Conservation (phyloP, 176 grass and related monocot species). For the Ampelocalamus luodianensis region DNA sequence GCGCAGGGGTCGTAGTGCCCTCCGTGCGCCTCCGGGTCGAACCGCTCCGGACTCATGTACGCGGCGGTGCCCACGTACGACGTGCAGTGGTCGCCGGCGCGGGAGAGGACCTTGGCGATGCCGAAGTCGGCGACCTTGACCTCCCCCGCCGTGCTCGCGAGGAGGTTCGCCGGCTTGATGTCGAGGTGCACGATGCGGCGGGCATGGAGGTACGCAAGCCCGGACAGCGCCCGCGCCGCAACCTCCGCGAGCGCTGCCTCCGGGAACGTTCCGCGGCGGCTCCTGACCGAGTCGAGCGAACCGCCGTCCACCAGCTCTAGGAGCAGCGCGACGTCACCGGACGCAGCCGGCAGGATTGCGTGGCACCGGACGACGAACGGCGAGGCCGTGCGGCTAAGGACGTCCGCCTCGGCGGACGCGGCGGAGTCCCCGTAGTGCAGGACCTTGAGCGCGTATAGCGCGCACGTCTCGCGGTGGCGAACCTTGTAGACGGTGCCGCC, state of each 20-base stretch:
- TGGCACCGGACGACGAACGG: constrained; percentile 59
- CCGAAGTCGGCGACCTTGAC: constrained; percentile 70
- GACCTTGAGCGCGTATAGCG: constrained; percentile 61
- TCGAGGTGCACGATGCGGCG: constrained; percentile 55
- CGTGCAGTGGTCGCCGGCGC: constrained; percentile 48
- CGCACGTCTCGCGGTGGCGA: constrained; percentile 47
- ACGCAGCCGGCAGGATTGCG: constrained; percentile 13
- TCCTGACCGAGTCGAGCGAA: constrained; percentile 39
- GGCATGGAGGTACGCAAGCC: constrained; percentile 52
- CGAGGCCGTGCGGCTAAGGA: constrained; percentile 42
- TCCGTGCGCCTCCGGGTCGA: constrained; percentile 59
- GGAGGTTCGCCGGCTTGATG: constrained; percentile 57
- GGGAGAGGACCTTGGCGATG: constrained; percentile 47
- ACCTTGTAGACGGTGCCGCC: constrained; percentile 72
- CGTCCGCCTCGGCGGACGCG: constrained; percentile 37
- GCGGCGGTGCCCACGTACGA: constrained; percentile 48
- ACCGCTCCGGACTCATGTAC: constrained; percentile 70
- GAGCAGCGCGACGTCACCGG: constrained; percentile 47
- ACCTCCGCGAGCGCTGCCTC: constrained; percentile 61
- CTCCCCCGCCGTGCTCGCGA: constrained; percentile 33
- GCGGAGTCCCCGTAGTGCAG: constrained; percentile 30
- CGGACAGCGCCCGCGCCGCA: constrained; percentile 48
- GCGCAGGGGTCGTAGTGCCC: constrained; percentile 52
- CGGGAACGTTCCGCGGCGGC: constrained; percentile 36
- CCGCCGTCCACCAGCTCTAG: constrained; percentile 59